Conservation (phyloP, 148 eudicot genomes). For the Gaultheria prostrata region DNA sequence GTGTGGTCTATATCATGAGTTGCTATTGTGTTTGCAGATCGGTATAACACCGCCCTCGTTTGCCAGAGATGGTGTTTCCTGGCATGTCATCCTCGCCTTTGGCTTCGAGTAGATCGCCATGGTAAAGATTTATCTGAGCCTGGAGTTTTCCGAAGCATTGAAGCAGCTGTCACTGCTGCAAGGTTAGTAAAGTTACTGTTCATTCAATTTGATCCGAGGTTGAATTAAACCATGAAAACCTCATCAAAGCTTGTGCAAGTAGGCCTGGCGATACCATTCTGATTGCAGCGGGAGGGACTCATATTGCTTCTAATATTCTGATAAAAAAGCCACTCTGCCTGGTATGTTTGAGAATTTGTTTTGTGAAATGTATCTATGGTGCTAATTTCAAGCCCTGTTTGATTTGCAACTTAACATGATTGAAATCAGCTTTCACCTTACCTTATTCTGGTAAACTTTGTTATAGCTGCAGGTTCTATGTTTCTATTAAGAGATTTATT, state of each 20-base stretch:
- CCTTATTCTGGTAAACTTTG: background rate
- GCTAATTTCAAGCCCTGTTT: background rate
- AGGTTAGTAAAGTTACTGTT: slow-evolving; percentile 43
- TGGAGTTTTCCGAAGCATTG: slow-evolving; percentile 71
- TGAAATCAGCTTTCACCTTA: background rate
- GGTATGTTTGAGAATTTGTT: slow-evolving; percentile 40
- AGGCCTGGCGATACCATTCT: slow-evolving; percentile 98
- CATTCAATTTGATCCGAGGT: background rate
- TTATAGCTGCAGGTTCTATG: background rate
- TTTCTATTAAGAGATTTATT: background rate
- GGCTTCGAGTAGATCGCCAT: slow-evolving; percentile 87
- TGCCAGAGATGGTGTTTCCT: slow-evolving; percentile 99
- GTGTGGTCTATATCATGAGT: slow-evolving; percentile 41
- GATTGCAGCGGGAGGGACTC: slow-evolving; percentile 85
- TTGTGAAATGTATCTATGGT: background rate
- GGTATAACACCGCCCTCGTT: slow-evolving; percentile 99
- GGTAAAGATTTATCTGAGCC: slow-evolving; percentile 55
- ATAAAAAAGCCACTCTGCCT: slow-evolving; percentile 88
- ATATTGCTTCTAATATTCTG: slow-evolving; percentile 75
- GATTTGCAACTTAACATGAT: background rate
- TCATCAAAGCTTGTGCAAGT: slow-evolving; percentile 23
- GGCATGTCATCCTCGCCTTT: slow-evolving; percentile 94
- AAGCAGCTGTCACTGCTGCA: slow-evolving; percentile 84
- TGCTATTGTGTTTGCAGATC: slow-evolving; percentile 94
- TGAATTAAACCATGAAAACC: background rate